phyloP scores from a whole-genome alignment of 2,329 filamentous ascomycete species.

The Graphilbum sp. region DNA sequence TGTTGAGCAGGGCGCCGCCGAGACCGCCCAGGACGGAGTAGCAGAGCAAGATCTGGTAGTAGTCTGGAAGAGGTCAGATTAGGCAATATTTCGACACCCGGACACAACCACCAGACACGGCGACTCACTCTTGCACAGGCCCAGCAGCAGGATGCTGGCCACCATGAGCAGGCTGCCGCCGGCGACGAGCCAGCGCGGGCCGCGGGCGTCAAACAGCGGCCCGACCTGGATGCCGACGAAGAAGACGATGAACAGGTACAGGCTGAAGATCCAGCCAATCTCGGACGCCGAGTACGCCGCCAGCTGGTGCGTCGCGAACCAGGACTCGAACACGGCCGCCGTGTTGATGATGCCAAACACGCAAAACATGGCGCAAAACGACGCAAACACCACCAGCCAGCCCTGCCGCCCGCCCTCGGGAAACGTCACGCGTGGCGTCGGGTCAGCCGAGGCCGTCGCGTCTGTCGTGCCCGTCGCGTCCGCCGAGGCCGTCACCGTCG shows the following conservation, averaged over 20 bases:
- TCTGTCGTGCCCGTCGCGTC: too few species aligned
- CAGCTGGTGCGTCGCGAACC: constrained; percentile 58
- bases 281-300: constrained; percentile 46
- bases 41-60: constrained; percentile 67
- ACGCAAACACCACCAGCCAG: constrained; percentile 66
- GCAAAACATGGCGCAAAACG: constrained; percentile 54
- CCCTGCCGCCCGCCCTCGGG: constrained; percentile 59
- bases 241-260: constrained; percentile 69
- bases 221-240: constrained; percentile 71
- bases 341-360: constrained; percentile 60
- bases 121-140: constrained; percentile 34
- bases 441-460: too few species aligned
- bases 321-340: constrained; percentile 63
- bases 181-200: constrained; percentile 50
- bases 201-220: constrained; percentile 63
- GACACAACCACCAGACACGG: too few species aligned
- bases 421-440: constrained; percentile 26
- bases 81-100: too few species aligned
- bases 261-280: constrained; percentile 75
- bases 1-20: constrained; percentile 62
- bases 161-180: constrained; percentile 46
- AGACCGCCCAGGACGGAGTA: constrained; percentile 60
- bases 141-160: constrained; percentile 48
- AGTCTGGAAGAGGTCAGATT: too few species aligned
- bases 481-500: too few species aligned